Base-by-base conservation (phyloP, 129 eudicot species). In the Centrapalus pauciflorus region DNA sequence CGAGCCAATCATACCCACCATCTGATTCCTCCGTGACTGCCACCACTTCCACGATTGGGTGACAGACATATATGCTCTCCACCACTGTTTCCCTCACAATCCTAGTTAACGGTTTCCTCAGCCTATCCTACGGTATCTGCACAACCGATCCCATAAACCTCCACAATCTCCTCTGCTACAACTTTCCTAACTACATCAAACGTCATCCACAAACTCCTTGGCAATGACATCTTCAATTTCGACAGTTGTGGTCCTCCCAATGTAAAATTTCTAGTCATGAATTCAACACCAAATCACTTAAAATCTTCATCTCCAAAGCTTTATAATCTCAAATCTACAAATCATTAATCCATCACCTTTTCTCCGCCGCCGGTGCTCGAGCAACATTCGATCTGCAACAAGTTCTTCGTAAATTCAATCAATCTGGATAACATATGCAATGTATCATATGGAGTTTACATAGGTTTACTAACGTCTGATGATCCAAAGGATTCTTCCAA, bases 21-120 rank as follows among this genome's bases (percentile, higher is more conserved):
- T 84, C 70, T 80, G 64, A 10, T 70, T 84, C 74, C 67, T 84
- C 58, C 49, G 28, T 60, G 74, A 84, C 75, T 81, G 83, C 48
- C 83, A 80, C 76, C 85, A 83, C 48, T 84, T 84, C 83, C 89
- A 84, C 70, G 89, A 84, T 49, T 84, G 85, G 89, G 89, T 80
- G 19, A 20, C 81, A 34, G 85, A 80, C 69, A 79, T n/a, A n/a
- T n/a, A n/a, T 84, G 85, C 80, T 84, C 33, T 60, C 83, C 57
- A 11, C 74, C 69, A 73, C 81, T 49, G 83, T 85, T 14, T 50
- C 80, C 0, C 78, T 80, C 51, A 80, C 89, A 3, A 72, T 84
- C 83, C 80, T 74, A 80, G 89, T 84, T 23, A 70, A 75, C 80
- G 89, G 83, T 40, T 61, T 80, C n/a, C 81, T 84, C 27, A 26